These are phyloP conservation scores for Mycena galopus DNA, from an alignment of 768 basidiomycete genomes.

Conservation along the genomic window DNA sequence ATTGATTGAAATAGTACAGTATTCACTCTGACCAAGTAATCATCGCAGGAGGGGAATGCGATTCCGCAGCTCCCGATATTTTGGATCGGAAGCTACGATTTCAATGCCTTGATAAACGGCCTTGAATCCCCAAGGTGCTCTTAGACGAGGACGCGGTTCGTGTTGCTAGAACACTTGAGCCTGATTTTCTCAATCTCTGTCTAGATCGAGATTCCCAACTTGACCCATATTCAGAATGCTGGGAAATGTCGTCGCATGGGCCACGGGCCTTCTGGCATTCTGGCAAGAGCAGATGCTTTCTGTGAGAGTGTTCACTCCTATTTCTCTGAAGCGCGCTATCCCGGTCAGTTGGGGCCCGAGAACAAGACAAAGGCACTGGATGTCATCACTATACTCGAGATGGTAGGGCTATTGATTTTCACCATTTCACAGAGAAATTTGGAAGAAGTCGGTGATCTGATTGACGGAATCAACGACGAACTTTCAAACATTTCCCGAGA, in stretches of 20 bases:
- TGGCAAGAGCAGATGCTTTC: neutral
- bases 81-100: neutral
- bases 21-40: neutral
- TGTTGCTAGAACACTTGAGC: neutral
- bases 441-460: neutral
- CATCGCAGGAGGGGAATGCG: neutral
- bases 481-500: neutral
- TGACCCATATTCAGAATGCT: neutral
- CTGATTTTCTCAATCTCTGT: neutral
- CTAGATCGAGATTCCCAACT: neutral
- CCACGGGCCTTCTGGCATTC: neutral
- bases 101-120: neutral
- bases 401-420: neutral
- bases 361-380: neutral
- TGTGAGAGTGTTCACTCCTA: neutral
- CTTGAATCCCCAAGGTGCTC: neutral
- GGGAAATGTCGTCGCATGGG: neutral
- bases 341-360: neutral
- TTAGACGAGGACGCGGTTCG: neutral
- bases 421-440: slow-evolving; percentile 1
- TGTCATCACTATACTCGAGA: neutral
- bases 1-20: no score
- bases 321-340: slow-evolving; percentile 2
- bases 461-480: slow-evolving; percentile 1
- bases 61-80: neutral